These are phyloP conservation scores for Phytophthora tentaculata DNA, from an alignment of 352 stramenopile species.

Conservation along the genomic window DNA sequence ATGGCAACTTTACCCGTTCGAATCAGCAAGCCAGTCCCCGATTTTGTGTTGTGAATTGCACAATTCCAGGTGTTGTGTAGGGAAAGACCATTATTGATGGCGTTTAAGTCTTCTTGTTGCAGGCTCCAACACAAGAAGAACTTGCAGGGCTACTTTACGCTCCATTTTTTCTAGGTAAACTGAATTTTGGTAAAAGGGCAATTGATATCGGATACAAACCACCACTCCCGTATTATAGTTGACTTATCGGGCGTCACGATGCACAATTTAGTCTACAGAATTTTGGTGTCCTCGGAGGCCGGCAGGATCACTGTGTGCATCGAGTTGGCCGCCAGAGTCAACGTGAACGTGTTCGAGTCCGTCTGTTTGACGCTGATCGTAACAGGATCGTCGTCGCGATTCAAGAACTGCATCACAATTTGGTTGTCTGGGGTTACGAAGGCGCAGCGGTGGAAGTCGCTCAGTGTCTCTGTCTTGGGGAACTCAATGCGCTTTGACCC, in stretches of 20 bases:
- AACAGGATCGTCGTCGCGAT: conserved; percentile 36
- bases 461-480: conserved; percentile 32
- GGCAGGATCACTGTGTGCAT: conserved; percentile 28
- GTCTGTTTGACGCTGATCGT: conserved; percentile 38
- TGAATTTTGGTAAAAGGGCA: too few relatives aligned
- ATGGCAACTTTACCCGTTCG: background rate
- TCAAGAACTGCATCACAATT: conserved; percentile 46
- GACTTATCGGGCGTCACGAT: conserved; percentile 1
- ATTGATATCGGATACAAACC: background rate
- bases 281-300: conserved; percentile 25
- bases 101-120: background rate
- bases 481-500: conserved; percentile 52
- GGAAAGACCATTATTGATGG: conserved; percentile 3
- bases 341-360: conserved; percentile 22
- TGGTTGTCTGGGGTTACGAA: conserved; percentile 54
- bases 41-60: conserved; percentile 18
- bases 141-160: background rate
- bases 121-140: too few relatives aligned
- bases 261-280: conserved; percentile 17
- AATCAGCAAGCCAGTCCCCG: conserved; percentile 22
- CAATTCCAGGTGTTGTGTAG: conserved; percentile 9
- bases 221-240: background rate
- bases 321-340: conserved; percentile 15
- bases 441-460: conserved; percentile 41
- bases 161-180: background rate